Evolutionary conservation across 176 grass and related monocot genomes (phyloP), one percentile per base, ranked within the genome.

Genomic region (Canna indica): DNA sequence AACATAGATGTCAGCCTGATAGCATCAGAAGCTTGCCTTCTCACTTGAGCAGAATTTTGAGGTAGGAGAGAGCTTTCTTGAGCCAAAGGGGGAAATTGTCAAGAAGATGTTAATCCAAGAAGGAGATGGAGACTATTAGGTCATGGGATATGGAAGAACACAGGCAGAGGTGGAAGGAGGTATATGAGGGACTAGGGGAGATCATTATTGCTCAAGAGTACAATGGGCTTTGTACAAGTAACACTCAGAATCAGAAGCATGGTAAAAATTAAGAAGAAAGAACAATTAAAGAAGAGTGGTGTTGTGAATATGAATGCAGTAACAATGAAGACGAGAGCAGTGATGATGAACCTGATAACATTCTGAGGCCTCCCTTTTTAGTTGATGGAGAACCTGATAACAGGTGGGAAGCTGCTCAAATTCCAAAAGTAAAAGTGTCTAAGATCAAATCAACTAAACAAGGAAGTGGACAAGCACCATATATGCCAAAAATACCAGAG

Each of bases 361-460:
- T 96, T 77, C 59, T 84, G 50, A 96, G 82, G 74, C 88, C 83
- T 18, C 88, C 93, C 0, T 89, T 96, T 87, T 63, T 76, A 1
- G 75, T 97, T 41, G 86, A 90, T 47, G 93, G 93, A 41, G 93
- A 97, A 18, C 88, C 93, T 74, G 88, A 97, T 80, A n/a, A n/a
- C n/a, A 97, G 88, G 88, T 92, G 88, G 86, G 88, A 97, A 71
- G 86, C 93, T 75, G 79, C 77, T 63, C 86, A 97, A 80, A 80
- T 92, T 71, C 93, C 88, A 74, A 84, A 78, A 77, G 85, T 97
- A 54, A 92, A 81, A 79, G 83, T 97, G 36, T 88, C 86, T 7
- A 92, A 82, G 54, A 35, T 97, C 74, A 79, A 87, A 44, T 69
- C 75, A 69, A 77, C 30, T 70, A 75, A 79, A 67, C 61, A 77